These are phyloP conservation scores for Psilocybe sp. DNA, from an alignment of 768 basidiomycete species.

Conservation along the genomic window DNA sequence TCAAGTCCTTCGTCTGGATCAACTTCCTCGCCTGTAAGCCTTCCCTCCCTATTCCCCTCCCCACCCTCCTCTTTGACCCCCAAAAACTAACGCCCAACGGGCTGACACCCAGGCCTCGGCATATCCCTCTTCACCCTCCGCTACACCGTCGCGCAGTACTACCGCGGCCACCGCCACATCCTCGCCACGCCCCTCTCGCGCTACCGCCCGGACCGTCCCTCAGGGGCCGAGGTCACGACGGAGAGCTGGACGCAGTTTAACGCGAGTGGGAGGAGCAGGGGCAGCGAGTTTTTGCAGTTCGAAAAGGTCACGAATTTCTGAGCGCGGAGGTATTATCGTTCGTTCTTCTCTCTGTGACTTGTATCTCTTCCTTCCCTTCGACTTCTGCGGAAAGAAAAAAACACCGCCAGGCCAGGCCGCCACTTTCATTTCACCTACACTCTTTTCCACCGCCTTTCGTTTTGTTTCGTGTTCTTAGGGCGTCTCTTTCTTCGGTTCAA, in stretches of 20 bases:
- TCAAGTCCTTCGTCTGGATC: conserved; percentile 59
- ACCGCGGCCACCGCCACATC: conserved; percentile 47
- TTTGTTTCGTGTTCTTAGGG: no score
- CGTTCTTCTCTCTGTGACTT: no score
- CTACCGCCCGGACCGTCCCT: conserved; percentile 33
- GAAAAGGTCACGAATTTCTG: no score
- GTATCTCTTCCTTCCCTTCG: no score
- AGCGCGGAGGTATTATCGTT: no score
- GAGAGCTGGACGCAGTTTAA: no score
- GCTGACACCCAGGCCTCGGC: conserved; percentile 47
- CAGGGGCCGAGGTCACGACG: conserved; percentile 6
- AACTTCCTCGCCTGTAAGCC: conserved; percentile 49
- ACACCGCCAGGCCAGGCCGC: no score
- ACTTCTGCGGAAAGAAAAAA: no score
- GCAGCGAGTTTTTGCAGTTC: not conserved
- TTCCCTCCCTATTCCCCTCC: not conserved
- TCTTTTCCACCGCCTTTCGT: no score
- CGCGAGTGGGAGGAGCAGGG: conserved; percentile 14
- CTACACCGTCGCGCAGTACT: conserved; percentile 41
- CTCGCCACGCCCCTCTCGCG: conserved; percentile 50
- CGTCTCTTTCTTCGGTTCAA: no score
- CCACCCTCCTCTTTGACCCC: not conserved
- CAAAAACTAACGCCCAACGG: not conserved
- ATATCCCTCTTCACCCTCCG: conserved; percentile 39
- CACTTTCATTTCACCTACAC: no score